Percentiles rank a stretch among this genome's conserved stretches.
These are phyloP conservation scores for Ustilago vetiveriae DNA, from an alignment of 1,284 basidiomycete species.

Conservation along the genomic window DNA sequence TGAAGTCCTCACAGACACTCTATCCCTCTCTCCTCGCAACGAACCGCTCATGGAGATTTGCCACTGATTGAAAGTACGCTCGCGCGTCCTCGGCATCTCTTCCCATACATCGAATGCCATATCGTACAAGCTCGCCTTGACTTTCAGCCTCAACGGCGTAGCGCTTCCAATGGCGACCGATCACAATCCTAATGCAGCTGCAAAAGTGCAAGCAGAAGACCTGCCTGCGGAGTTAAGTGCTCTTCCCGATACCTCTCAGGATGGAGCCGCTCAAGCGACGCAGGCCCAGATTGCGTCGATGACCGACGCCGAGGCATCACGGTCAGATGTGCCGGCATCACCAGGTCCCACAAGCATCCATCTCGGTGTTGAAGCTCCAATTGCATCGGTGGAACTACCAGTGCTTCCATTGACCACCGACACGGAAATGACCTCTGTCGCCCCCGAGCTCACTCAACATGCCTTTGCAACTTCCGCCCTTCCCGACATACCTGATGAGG, in stretches of 20 bases:
- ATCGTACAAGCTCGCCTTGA: background rate
- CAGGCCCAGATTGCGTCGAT: background rate
- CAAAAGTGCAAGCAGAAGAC: constrained; percentile 8
- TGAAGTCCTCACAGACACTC: no score
- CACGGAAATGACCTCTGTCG: constrained; percentile 2
- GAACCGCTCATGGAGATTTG: constrained; percentile 14
- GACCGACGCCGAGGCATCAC: constrained; percentile 1
- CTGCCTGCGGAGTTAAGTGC: constrained; percentile 6
- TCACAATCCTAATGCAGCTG: constrained; percentile 8
- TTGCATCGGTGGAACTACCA: constrained; percentile 8
- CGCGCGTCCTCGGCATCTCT: constrained; percentile 8
- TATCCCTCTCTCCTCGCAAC: no score
- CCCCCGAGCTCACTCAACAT: constrained; percentile 17
- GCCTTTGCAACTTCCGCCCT: constrained; percentile 19
- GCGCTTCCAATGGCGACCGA: constrained; percentile 39
- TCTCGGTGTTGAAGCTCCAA: background rate
- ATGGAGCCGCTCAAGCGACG: constrained; percentile 4
- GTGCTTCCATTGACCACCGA: constrained; percentile 6
- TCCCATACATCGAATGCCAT: constrained; percentile 8
- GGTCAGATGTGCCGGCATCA: background rate
- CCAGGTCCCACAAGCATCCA: background rate
- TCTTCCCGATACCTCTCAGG: constrained; percentile 7
- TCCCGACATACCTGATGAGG: constrained; percentile 44
- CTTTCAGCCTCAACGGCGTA: constrained; percentile 11
- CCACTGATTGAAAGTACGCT: constrained; percentile 6